Conservation (phyloP, 2,329 filamentous ascomycete species). For the Cylindrodendrum hubeiense region DNA sequence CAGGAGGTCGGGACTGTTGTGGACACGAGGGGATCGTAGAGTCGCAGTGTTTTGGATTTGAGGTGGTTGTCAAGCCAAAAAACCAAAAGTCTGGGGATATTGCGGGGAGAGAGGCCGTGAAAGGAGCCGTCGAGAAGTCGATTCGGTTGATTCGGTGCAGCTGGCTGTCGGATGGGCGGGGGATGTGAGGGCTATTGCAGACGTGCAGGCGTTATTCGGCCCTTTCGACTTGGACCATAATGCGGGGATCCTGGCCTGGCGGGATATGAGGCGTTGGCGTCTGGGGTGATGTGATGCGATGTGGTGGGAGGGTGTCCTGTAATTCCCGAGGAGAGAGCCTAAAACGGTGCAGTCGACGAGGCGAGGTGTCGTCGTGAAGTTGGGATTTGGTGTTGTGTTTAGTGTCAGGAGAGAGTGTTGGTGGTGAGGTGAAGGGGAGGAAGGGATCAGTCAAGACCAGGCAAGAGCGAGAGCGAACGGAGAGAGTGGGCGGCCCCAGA, state of each 20-base stretch:
- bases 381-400: slow-evolving; percentile 16
- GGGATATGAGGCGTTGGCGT: slow-evolving; percentile 20
- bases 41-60: slow-evolving; percentile 26
- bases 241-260: slow-evolving; percentile 44
- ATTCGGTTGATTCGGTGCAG: slow-evolving; percentile 40
- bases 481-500: slow-evolving; percentile 24
- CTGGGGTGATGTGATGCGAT: slow-evolving; percentile 19
- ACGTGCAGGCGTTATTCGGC: slow-evolving; percentile 53
- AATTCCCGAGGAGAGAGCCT: neutral
- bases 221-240: slow-evolving; percentile 51
- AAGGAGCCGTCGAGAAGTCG: slow-evolving; percentile 38
- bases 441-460: slow-evolving; percentile 18
- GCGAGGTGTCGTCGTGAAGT: slow-evolving; percentile 9
- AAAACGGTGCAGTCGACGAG: neutral
- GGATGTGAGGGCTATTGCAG: slow-evolving; percentile 39
- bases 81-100: slow-evolving; percentile 46
- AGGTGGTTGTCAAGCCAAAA: slow-evolving; percentile 29
- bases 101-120: slow-evolving; percentile 44
- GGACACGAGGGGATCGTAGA: slow-evolving; percentile 6
- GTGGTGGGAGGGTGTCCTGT: slow-evolving; percentile 2
- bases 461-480: slow-evolving; percentile 14
- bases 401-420: slow-evolving; percentile 12
- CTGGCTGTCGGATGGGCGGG: slow-evolving; percentile 37
- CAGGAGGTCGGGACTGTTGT: slow-evolving; percentile 6
- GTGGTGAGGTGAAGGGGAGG: slow-evolving; percentile 7